Percentiles rank a stretch among this genome's conserved stretches.
Conservation (phyloP, 2,329 filamentous ascomycete genomes). For the Penicillium sp. region DNA sequence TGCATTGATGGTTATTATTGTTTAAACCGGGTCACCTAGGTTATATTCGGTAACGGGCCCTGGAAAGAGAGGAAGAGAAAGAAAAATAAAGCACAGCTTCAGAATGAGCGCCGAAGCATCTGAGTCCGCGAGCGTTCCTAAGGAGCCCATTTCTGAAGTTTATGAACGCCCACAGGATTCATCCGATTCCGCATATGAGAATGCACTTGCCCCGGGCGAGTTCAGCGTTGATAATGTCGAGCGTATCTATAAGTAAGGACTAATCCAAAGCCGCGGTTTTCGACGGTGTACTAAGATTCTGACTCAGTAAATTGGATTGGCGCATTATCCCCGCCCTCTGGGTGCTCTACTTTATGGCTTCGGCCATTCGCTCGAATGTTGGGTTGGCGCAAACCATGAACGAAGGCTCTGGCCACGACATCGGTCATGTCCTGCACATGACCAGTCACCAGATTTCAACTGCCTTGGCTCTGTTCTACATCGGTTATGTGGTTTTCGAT, state of each 20-base stretch:
- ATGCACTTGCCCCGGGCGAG: constrained; percentile 28
- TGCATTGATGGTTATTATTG: neutral
- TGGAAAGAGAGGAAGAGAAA: neutral
- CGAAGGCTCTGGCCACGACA: constrained; percentile 65
- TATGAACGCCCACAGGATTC: constrained; percentile 9
- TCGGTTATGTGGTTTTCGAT: constrained; percentile 88
- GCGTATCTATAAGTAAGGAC: constrained; percentile 38
- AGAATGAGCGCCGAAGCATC: constrained; percentile 4
- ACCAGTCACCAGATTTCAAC: constrained; percentile 77
- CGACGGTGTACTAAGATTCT: neutral
- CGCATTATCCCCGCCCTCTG: constrained; percentile 74
- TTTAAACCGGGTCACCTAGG: neutral
- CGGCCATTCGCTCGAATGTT: constrained; percentile 87
- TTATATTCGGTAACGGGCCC: neutral
- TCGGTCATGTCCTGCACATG: constrained; percentile 69
- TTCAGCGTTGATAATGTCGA: constrained; percentile 36
- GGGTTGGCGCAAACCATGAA: constrained; percentile 97
- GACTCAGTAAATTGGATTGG: constrained; percentile 55
- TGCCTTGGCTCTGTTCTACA: constrained; percentile 84
- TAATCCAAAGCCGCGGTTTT: neutral
- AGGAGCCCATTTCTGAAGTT: constrained; percentile 12
- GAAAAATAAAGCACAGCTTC: neutral
- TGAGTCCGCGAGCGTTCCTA: constrained; percentile 5
- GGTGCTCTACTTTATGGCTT: constrained; percentile 88
- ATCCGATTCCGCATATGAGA: neutral